phyloP scores from a whole-genome alignment of 140 eudicot species.

The Senecio squalidus region DNA sequence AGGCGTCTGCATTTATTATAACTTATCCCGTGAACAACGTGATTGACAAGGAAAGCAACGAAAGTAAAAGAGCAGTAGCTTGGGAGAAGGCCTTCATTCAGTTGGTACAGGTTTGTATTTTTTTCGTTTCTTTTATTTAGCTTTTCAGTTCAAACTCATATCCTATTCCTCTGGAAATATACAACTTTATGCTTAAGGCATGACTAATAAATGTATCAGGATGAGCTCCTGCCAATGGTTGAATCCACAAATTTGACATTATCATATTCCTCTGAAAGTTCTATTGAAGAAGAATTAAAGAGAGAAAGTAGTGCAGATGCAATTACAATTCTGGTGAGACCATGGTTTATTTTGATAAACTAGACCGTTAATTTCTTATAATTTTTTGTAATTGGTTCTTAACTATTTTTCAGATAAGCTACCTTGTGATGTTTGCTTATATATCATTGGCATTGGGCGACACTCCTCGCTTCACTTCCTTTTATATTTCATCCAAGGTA shows the following conservation, averaged over 20 bases:
- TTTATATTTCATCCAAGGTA: slow-evolving; percentile 94
- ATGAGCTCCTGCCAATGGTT: slow-evolving; percentile 85
- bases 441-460: slow-evolving; percentile 96
- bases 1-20: slow-evolving; percentile 94
- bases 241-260: slow-evolving; percentile 70
- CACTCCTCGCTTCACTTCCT: slow-evolving; percentile 73
- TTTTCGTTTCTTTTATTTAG: not conserved
- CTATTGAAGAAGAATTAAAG: slow-evolving; percentile 93
- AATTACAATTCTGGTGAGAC: slow-evolving; percentile 73
- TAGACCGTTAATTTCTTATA: not conserved
- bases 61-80: slow-evolving; percentile 67
- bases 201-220: slow-evolving; percentile 42
- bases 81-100: slow-evolving; percentile 98
- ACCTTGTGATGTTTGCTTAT: slow-evolving; percentile 99
- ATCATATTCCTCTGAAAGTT: slow-evolving; percentile 94
- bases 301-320: slow-evolving; percentile 98
- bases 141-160: not conserved
- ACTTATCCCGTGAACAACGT: slow-evolving; percentile 95
- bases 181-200: slow-evolving; percentile 3
- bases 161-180: not conserved
- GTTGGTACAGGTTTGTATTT: slow-evolving; percentile 64
- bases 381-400: not conserved
- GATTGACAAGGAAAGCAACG: slow-evolving; percentile 72
- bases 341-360: not conserved
- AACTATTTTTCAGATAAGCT: slow-evolving; percentile 73